Conservation (phyloP, 306 rosid species). For the Castanea sativa region DNA sequence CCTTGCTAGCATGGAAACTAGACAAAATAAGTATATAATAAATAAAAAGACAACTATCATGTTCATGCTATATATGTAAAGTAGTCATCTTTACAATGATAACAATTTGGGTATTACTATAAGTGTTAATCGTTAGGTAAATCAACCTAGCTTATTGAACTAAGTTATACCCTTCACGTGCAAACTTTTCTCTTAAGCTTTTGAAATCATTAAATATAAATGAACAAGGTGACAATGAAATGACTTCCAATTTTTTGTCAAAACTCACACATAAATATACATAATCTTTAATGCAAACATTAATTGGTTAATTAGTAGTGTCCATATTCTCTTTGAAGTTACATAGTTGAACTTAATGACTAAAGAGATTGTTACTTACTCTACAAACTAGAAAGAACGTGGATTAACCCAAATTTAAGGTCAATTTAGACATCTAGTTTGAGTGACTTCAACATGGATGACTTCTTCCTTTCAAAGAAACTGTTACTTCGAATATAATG, state of each 20-base stretch:
- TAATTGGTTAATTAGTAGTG: no score
- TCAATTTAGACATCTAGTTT: slow-evolving; percentile 29
- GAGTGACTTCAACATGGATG: slow-evolving; percentile 19
- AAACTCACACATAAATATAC: background rate
- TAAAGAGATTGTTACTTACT: slow-evolving; percentile 26
- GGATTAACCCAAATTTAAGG: slow-evolving; percentile 29
- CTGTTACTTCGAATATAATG: slow-evolving; percentile 32
- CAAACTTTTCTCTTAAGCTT: background rate
- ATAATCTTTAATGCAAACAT: background rate
- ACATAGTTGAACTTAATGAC: background rate
- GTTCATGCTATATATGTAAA: background rate
- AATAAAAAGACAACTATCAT: background rate
- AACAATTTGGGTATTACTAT: background rate
- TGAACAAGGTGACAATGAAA: no score
- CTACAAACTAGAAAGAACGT: slow-evolving; percentile 46
- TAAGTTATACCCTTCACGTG: background rate
- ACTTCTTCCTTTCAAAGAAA: slow-evolving; percentile 36
- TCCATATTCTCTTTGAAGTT: background rate
- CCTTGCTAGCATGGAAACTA: background rate
- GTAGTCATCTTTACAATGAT: background rate
- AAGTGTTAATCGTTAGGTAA: background rate
- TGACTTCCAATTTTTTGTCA: background rate
- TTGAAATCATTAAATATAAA: background rate
- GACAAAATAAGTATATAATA: background rate
- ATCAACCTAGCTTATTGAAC: background rate